Evolutionary conservation across 2,329 filamentous ascomycete species (phyloP).

Genomic region (Dactylella cylindrospora): DNA sequence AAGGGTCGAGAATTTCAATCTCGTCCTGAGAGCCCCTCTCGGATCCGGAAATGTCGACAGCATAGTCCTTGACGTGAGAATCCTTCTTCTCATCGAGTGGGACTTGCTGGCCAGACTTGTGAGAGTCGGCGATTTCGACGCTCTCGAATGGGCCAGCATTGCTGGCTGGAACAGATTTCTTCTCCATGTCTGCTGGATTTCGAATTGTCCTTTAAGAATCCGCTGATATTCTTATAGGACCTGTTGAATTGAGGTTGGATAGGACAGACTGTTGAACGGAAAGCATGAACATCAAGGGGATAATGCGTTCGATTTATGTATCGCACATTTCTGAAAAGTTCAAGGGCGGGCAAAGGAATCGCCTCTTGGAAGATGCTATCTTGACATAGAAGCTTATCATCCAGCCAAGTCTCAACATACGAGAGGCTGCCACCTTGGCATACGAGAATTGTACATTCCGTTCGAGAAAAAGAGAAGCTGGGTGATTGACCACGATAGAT

Average conservation of each 20-base stretch:
- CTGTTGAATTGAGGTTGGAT: constrained; percentile 24
- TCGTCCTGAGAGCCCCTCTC: constrained; percentile 25
- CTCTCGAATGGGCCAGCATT: constrained; percentile 23
- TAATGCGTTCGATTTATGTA: constrained; percentile 26
- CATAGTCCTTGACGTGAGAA: constrained; percentile 15
- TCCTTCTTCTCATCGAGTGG: constrained; percentile 37
- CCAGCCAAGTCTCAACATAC: constrained; percentile 11
- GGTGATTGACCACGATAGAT: too few species aligned
- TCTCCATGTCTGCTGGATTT: constrained; percentile 17
- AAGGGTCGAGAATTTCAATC: constrained; percentile 45
- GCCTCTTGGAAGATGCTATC: too few species aligned
- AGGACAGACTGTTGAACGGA: constrained; percentile 17
- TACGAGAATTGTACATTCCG: constrained; percentile 13
- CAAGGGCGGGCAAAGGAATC: neutral
- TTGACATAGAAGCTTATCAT: constrained; percentile 26
- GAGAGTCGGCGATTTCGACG: constrained; percentile 13
- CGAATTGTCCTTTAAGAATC: too few species aligned
- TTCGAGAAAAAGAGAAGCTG: constrained; percentile 43
- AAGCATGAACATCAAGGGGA: neutral
- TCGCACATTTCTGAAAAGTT: too few species aligned
- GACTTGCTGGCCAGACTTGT: neutral
- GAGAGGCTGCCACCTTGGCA: constrained; percentile 38
- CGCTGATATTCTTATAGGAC: constrained; percentile 11
- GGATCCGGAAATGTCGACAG: constrained; percentile 25
- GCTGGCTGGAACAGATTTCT: too few species aligned